Conservation (phyloP, 73 alveolate species). For the Tetrahymena malaccensis region DNA sequence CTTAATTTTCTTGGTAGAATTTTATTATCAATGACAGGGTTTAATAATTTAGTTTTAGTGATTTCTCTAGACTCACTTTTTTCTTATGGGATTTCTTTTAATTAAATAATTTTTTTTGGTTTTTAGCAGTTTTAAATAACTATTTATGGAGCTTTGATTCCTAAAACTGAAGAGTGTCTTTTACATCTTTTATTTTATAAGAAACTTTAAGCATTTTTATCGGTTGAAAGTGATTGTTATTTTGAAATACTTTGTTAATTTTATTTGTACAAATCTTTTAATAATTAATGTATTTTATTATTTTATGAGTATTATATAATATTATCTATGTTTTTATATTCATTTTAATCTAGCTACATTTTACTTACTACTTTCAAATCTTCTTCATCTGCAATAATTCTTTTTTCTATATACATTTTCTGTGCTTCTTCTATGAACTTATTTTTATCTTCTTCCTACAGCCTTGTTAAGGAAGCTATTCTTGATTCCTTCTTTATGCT, state of each 20-base stretch:
- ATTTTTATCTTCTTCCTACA: not conserved
- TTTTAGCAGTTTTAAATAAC: not conserved
- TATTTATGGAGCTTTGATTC: not conserved
- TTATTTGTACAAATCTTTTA: not conserved
- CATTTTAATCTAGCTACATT: not conserved
- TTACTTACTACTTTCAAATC: not conserved
- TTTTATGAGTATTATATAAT: not conserved
- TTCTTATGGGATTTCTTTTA: not conserved
- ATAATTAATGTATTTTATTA: not conserved
- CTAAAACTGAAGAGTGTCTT: not conserved
- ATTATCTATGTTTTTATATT: not conserved
- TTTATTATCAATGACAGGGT: not conserved
- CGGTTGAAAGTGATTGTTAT: not conserved
- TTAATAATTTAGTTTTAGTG: not conserved
- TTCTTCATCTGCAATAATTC: not conserved
- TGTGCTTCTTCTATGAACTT: not conserved
- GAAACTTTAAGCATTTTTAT: not conserved
- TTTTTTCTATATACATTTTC: not conserved
- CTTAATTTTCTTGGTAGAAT: not conserved
- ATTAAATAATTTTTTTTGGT: not conserved
- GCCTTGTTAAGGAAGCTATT: not conserved
- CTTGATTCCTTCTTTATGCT: not conserved
- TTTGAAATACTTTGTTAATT: not conserved
- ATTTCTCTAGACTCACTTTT: not conserved
- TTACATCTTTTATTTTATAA: not conserved